These are phyloP conservation scores for Metarhizium sp. DNA, from an alignment of 2,329 filamentous ascomycete species.

Conservation along the genomic window DNA sequence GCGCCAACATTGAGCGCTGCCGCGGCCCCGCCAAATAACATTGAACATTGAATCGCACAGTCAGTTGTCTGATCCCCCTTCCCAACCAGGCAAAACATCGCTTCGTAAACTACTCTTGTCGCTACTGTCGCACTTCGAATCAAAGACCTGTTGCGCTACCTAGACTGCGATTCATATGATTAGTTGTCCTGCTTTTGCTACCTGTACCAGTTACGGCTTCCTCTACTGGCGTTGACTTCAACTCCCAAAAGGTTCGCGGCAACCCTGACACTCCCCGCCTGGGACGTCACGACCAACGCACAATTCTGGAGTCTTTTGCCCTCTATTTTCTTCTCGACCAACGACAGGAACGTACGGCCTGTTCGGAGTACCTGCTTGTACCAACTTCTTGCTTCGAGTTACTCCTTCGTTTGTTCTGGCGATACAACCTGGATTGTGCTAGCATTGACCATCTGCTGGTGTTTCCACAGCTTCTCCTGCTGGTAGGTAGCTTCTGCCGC, in stretches of 20 bases:
- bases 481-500: neutral
- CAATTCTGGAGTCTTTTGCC: neutral
- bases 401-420: conserved; percentile 1
- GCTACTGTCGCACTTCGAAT: neutral
- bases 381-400: neutral
- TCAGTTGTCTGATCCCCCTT: neutral
- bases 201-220: neutral
- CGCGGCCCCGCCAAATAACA: neutral
- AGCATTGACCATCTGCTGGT: neutral
- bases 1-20: too few relatives aligned
- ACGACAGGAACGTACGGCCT: neutral
- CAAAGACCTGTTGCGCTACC: too few relatives aligned
- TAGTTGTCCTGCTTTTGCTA: neutral
- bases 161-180: too few relatives aligned
- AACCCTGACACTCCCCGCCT: neutral
- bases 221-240: neutral
- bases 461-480: neutral
- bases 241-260: neutral
- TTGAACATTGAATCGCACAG: neutral
- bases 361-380: neutral
- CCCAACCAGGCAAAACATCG: neutral
- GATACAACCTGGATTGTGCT: neutral
- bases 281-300: neutral
- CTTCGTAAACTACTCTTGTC: neutral
- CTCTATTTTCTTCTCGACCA: neutral